Base-by-base conservation (phyloP, 495 filamentous ascomycete species). In the Daldinia bambusicola region DNA sequence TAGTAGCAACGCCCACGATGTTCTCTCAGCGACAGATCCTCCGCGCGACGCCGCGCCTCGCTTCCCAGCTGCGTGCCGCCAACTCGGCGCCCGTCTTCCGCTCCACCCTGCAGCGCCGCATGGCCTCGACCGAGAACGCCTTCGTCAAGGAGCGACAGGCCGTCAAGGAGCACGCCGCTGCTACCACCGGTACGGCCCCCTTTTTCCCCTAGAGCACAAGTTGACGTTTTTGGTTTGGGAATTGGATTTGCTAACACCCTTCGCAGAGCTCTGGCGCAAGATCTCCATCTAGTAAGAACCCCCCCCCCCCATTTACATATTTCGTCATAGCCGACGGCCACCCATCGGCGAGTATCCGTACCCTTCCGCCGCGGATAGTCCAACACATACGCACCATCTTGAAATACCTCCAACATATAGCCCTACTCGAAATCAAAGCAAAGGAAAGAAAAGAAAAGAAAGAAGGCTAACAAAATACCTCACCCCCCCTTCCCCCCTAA, bases 271-370 rank as follows among this genome's bases (percentile, higher is more conserved):
- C 71, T 98, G 94, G 94, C 89, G 89, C 82, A 97, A 95, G 85
- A 90, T 97, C 58, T 93, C 92, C 64, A 87, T 97, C 85, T 97
- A 91, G 94, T 97, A 90, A 79, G 88, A 62, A n/a, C n/a, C n/a
- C n/a, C n/a, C n/a, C n/a, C n/a, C n/a, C 10, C 52, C 48, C 7
- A 51, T 64, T 65, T 51, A n/a, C 26, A 6, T 30, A 66, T 37
- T 38, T 26, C 58, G 30, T 38, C 55, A 2, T 43, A 36, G 2
- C 34, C 34, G 5, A 36, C 9, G 26, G 3, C 26, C 26, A 36
- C 34, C 34, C 34, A 41, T 41, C 38, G 38, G n/a, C 38, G 38
- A 41, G 26, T 26, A 26, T 26, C 26, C 26, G 26, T 26, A 26
- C 26, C 26, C 26, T 26, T 26, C 26, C 26, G 26, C 26, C 26